Conservation (phyloP, 805 yeast genomes). For the Zygosaccharomyces gambellarensis region DNA sequence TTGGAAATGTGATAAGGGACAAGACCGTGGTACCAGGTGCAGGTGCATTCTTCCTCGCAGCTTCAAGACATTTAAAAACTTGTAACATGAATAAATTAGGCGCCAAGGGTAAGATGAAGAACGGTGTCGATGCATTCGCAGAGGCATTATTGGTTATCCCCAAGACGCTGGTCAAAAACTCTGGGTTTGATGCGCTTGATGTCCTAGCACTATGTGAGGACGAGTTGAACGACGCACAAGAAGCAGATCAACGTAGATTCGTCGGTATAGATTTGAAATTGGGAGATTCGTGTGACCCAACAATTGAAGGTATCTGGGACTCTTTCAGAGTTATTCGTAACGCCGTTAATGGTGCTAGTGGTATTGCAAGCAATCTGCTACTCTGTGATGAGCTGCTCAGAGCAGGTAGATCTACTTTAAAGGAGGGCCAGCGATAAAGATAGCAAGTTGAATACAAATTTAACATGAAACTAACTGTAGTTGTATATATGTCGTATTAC, state of each 20-base stretch:
- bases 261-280: constrained; percentile 88
- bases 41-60: constrained; percentile 89
- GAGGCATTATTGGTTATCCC: constrained; percentile 90
- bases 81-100: constrained; percentile 48
- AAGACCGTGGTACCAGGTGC: constrained; percentile 90
- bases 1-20: constrained; percentile 85
- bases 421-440: constrained; percentile 43
- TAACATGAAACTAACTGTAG: not conserved
- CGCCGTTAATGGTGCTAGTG: constrained; percentile 86
- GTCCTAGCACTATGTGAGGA: constrained; percentile 86
- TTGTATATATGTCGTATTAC: not conserved
- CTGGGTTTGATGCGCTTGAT: constrained; percentile 91
- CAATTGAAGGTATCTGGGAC: constrained; percentile 94
- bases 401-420: constrained; percentile 93
- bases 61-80: constrained; percentile 58
- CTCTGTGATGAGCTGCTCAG: constrained; percentile 93
- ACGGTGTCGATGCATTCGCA: constrained; percentile 90
- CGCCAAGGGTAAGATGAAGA: constrained; percentile 77
- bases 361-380: constrained; percentile 86
- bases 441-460: not conserved
- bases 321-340: constrained; percentile 90
- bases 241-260: constrained; percentile 67
- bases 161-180: constrained; percentile 84
- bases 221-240: constrained; percentile 39
- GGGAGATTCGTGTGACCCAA: constrained; percentile 95